A percentile compares a stretch with the other conserved stretches of the same genome.
phyloP scores from a whole-genome alignment of 2,329 filamentous ascomycete genomes.

The Escovopsis sp. region DNA sequence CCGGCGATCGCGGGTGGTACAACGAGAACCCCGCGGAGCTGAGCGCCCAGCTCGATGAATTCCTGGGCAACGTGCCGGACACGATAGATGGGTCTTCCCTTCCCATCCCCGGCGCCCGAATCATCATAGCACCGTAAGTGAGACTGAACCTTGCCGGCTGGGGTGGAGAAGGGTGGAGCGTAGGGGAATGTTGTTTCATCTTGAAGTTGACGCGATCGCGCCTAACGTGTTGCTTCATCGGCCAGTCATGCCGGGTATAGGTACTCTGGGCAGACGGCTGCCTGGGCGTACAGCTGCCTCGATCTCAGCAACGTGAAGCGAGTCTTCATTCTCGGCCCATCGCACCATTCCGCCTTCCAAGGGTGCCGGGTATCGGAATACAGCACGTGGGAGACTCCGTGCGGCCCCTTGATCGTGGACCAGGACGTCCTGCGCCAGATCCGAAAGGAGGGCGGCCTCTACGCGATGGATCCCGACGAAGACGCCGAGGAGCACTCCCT shows the following conservation, averaged over 20 bases:
- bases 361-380: conserved; percentile 65
- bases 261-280: conserved; percentile 83
- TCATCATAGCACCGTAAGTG: conserved; percentile 89
- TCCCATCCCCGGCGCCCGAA: conserved; percentile 58
- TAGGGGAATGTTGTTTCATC: not conserved
- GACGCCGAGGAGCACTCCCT: conserved; percentile 84
- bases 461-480: conserved; percentile 43
- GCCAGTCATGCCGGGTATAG: conserved; percentile 79
- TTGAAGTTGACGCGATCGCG: too few species aligned
- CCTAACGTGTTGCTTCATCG: not conserved
- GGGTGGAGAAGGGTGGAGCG: too few species aligned
- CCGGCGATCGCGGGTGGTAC: conserved; percentile 49
- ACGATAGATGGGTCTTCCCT: conserved; percentile 42
- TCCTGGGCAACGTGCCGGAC: conserved; percentile 55
- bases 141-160: not conserved
- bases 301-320: conserved; percentile 72
- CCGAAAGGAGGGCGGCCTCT: conserved; percentile 17
- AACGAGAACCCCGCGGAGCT: conserved; percentile 43
- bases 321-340: conserved; percentile 84
- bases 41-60: conserved; percentile 53
- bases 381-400: conserved; percentile 54
- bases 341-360: conserved; percentile 52
- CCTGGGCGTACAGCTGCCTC: conserved; percentile 84
- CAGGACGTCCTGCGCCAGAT: conserved; percentile 35
- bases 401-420: conserved; percentile 57